Base-by-base conservation (phyloP, 179 eudicot species). In the Gypsophila paniculata region DNA sequence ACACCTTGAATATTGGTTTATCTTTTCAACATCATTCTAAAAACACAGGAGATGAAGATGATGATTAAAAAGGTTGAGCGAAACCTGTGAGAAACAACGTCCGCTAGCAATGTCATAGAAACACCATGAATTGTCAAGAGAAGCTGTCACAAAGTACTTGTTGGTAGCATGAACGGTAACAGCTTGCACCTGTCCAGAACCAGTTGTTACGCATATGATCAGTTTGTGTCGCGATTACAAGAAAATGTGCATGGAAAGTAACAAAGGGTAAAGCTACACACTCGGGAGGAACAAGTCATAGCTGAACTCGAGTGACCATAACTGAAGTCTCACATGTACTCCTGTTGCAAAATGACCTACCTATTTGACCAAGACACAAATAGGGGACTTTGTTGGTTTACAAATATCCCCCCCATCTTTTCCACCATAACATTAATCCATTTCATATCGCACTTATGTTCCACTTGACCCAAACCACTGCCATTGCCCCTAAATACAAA, bases 51-150 rank as follows among this genome's bases (percentile, higher is more conserved):
- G 39, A 12, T 21, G 9, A 71, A 11, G 58, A 14, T 52, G 39
- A 11, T 34, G 11, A 17, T 8, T 21, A 49, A 64, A 61, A 22
- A 2, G 22, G 62, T 25, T 10, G 53, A 39, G 52, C 21, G 14
- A 53, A 49, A 91, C 96, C 97, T 91, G 98, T 13, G 97, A 46
- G 72, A 91, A 95, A 84, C 97, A 89, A 83, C 80, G 77, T 25
- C 97, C 96, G 18, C 84, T 84, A 60, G 89, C 75, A 70, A 93
- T 82, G 72, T 93, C 97, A 72, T 91, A 93, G 76, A 93, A 93
- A 85, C 97, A 93, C 98, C 97, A 93, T 22, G 96, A 78, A 71
- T 74, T 89, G 77, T 93, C 98, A 71, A 91, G 95, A 25, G 98
- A 93, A 74, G 96, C 98, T 39, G 69, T 8, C 18, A 65, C 69